Percentiles rank a stretch among this genome's conserved stretches.
Evolutionary conservation across 495 filamentous ascomycete genomes (phyloP).

Genomic region (Acidiella bohemica): DNA sequence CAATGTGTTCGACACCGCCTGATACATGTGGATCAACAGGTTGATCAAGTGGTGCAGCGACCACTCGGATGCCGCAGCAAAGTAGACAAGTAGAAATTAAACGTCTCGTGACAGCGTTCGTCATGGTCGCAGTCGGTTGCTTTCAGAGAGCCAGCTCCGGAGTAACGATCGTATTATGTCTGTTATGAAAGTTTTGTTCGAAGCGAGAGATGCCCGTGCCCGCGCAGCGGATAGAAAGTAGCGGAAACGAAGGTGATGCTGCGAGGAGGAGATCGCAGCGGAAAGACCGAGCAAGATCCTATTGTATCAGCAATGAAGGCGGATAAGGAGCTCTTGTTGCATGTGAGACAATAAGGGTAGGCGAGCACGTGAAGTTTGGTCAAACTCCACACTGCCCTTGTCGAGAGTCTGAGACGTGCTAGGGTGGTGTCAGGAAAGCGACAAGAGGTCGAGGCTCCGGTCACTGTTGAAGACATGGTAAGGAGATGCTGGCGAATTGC

Average conservation of each 20-base stretch:
- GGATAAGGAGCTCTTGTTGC: no score
- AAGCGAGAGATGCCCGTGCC: not conserved
- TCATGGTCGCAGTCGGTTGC: not conserved
- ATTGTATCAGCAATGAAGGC: not conserved
- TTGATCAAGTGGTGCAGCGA: slow-evolving; percentile 5
- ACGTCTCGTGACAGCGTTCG: not conserved
- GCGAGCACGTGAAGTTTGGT: not conserved
- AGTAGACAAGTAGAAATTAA: not conserved
- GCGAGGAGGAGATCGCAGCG: not conserved
- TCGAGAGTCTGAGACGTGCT: no score
- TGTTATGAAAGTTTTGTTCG: not conserved
- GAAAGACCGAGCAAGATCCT: no score
- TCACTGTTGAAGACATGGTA: no score
- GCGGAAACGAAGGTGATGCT: not conserved
- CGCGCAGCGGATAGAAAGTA: not conserved
- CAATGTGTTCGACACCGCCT: slow-evolving; percentile 28
- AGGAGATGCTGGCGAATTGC: no score
- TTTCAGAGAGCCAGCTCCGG: no score
- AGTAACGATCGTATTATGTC: no score
- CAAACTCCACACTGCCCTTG: no score
- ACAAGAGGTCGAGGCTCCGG: no score
- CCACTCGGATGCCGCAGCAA: not conserved
- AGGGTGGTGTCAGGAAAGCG: no score
- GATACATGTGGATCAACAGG: slow-evolving; percentile 17
- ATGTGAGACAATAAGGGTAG: no score